Percentiles rank a stretch among this genome's conserved stretches.
phyloP scores from a whole-genome alignment of 441 rosid species.

The Gossypium gossypioides region DNA sequence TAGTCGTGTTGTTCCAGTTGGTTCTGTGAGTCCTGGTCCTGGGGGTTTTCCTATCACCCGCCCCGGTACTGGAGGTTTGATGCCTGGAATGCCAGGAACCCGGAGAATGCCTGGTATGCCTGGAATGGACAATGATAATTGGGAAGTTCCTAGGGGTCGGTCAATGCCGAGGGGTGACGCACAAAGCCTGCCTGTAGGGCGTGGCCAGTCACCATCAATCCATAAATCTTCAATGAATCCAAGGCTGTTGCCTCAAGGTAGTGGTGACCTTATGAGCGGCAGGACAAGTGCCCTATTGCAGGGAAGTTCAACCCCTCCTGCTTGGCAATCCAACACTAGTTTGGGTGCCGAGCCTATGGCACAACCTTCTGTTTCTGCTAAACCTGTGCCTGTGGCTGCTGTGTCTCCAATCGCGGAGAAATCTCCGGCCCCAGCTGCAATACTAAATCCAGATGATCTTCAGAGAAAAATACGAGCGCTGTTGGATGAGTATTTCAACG shows the following conservation, averaged over 20 bases:
- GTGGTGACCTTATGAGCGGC: conserved; percentile 46
- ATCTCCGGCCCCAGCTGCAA: conserved; percentile 31
- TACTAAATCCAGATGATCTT: conserved; percentile 38
- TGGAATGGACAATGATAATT: conserved; percentile 62
- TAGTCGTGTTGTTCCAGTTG: conserved; percentile 39
- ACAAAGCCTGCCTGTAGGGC: conserved; percentile 28
- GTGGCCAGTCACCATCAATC: conserved; percentile 29
- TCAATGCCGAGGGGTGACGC: conserved; percentile 74
- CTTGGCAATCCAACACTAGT: conserved; percentile 21
- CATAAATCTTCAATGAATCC: conserved; percentile 47
- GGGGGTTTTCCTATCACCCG: conserved; percentile 53
- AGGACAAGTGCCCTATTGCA: conserved; percentile 67
- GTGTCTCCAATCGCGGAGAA: conserved; percentile 31
- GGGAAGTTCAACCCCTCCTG: conserved; percentile 31
- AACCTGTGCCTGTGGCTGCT: conserved; percentile 20
- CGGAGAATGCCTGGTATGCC: conserved; percentile 95
- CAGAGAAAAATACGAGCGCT: conserved; percentile 46
- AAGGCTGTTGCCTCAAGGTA: conserved; percentile 68
- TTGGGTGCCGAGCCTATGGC: conserved; percentile 23
- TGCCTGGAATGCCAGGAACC: conserved; percentile 85
- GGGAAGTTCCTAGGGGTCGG: conserved; percentile 63
- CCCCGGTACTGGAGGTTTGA: conserved; percentile 61
- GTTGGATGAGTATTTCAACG: conserved; percentile 60
- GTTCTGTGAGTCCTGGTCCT: conserved; percentile 36
- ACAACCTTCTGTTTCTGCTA: conserved; percentile 22